These are phyloP conservation scores for Yarrowia keelungensis DNA, from an alignment of 805 yeast species.

Conservation along the genomic window DNA sequence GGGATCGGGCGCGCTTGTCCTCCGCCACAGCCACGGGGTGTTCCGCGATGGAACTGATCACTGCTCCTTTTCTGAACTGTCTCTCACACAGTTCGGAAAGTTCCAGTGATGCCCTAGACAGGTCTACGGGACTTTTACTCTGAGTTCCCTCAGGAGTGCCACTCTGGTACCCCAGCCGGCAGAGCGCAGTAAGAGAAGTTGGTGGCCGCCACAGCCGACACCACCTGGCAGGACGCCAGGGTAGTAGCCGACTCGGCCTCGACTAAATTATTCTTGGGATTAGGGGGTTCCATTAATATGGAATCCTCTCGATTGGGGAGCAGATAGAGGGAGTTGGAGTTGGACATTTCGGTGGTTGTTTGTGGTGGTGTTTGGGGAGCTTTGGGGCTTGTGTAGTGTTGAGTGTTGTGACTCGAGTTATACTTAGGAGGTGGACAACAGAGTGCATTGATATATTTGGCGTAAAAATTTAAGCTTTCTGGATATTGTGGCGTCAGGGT, in stretches of 20 bases:
- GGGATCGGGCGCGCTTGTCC: conserved; percentile 9
- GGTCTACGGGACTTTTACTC: conserved; percentile 36
- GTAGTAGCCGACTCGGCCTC: conserved; percentile 37
- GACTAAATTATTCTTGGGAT: conserved; percentile 36
- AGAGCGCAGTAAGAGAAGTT: conserved; percentile 38
- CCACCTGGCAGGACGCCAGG: conserved; percentile 39
- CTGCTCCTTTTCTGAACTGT: conserved; percentile 38
- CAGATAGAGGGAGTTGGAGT: conserved; percentile 38
- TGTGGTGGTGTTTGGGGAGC: not conserved
- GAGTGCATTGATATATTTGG: conserved; percentile 22
- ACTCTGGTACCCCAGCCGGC: conserved; percentile 39
- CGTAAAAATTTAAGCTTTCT: conserved; percentile 11
- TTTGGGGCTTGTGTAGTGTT: conserved; percentile 4
- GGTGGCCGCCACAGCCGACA: conserved; percentile 39
- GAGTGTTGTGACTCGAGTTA: not conserved
- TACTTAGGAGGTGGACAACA: conserved; percentile 30
- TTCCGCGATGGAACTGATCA: conserved; percentile 38
- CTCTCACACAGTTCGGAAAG: conserved; percentile 39
- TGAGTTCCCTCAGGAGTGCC: conserved; percentile 38
- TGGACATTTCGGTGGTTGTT: conserved; percentile 7
- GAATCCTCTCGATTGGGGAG: conserved; percentile 34
- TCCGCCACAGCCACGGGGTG: conserved; percentile 3
- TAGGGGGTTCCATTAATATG: conserved; percentile 34
- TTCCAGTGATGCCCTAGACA: conserved; percentile 40
- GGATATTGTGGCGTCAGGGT: conserved; percentile 32